Percentiles rank a stretch among this genome's conserved stretches.
Evolutionary conservation across 1,139 yeast species (phyloP).

Genomic region (Pichia sp.): DNA sequence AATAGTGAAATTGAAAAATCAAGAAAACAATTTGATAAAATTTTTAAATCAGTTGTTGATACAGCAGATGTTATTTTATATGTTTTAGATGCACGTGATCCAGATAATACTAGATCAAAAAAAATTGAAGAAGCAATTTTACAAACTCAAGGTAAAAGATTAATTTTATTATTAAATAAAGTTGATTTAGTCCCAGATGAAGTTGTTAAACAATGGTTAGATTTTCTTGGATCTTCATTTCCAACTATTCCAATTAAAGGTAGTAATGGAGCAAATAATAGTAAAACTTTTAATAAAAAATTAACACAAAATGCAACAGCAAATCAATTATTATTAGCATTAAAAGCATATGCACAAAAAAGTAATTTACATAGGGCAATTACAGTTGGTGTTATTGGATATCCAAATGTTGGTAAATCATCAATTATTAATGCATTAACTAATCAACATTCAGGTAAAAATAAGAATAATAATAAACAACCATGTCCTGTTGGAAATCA

Average conservation of each 20-base stretch:
- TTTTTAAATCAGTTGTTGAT: constrained; percentile 76
- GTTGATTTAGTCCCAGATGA: constrained; percentile 87
- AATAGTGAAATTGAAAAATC: constrained; percentile 64
- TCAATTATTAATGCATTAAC: constrained; percentile 89
- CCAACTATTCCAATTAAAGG: constrained; percentile 89
- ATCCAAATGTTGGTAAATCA: constrained; percentile 94
- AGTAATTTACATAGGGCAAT: constrained; percentile 86
- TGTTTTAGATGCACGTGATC: constrained; percentile 95
- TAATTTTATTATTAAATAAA: constrained; percentile 81
- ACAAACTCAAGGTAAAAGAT: constrained; percentile 73
- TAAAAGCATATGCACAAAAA: constrained; percentile 79
- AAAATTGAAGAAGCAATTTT: constrained; percentile 87
- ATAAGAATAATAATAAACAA: constrained; percentile 32
- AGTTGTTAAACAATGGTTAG: constrained; percentile 78
- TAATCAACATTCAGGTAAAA: constrained; percentile 65
- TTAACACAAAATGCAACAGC: constrained; percentile 71
- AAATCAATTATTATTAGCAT: constrained; percentile 64
- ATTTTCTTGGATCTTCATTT: constrained; percentile 71
- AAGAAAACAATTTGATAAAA: constrained; percentile 87
- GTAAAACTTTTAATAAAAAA: constrained; percentile 70
- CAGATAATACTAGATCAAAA: constrained; percentile 88
- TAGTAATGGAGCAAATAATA: constrained; percentile 39
- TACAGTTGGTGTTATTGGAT: constrained; percentile 92
- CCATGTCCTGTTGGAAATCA: constrained; percentile 97
- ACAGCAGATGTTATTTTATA: constrained; percentile 85